Evolutionary conservation across 139 green algal species (phyloP).

Genomic region (Chara braunii): DNA sequence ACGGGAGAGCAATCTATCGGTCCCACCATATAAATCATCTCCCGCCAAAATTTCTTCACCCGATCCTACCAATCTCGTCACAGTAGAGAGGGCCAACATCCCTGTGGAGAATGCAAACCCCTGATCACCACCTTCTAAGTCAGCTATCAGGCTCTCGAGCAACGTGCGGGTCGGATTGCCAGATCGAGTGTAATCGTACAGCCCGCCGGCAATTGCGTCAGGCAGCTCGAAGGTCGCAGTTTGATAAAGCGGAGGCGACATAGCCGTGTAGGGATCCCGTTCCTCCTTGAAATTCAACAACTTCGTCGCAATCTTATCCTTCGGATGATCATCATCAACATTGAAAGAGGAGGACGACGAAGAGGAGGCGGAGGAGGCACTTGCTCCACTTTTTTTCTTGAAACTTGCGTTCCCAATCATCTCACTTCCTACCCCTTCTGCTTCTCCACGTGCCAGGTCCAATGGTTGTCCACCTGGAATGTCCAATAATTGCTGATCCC

Average conservation of each 20-base stretch:
- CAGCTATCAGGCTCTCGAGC: constrained; percentile 70
- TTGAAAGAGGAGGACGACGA: too few relatives aligned
- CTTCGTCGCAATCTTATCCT: constrained; percentile 7
- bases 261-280: constrained; percentile 72
- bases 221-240: constrained; percentile 82
- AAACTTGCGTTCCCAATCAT: too few relatives aligned
- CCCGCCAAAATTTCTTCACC: constrained; percentile 53
- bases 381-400: too few relatives aligned
- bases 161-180: constrained; percentile 88
- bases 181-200: constrained; percentile 94
- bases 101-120: constrained; percentile 85
- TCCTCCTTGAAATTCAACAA: constrained; percentile 27
- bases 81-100: constrained; percentile 82
- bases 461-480: too few relatives aligned
- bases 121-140: constrained; percentile 72
- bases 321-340: too few relatives aligned
- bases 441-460: too few relatives aligned
- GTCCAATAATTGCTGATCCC: too few relatives aligned
- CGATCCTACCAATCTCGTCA: constrained; percentile 48
- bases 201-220: constrained; percentile 62
- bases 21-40: constrained; percentile 97
- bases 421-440: too few relatives aligned
- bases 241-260: constrained; percentile 87
- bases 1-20: constrained; percentile 67
- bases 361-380: too few relatives aligned